Percentiles rank a stretch among this genome's conserved stretches.
These are phyloP conservation scores for Lithospermum erythrorhizon DNA, from an alignment of 257 asterid genomes.

Conservation along the genomic window DNA sequence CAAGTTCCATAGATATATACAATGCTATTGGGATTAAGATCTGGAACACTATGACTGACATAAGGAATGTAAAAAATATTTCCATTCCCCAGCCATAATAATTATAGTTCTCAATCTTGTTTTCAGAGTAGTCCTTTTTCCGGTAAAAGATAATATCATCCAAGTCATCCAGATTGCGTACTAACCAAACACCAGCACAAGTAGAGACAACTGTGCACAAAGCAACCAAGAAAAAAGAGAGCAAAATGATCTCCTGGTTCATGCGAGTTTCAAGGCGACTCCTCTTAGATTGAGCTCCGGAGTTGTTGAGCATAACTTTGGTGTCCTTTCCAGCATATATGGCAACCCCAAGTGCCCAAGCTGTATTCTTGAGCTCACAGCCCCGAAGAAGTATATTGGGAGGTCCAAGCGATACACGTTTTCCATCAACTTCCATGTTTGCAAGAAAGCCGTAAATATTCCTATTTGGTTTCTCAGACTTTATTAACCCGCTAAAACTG, in stretches of 20 bases:
- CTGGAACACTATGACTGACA: constrained; percentile 92
- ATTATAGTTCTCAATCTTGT: constrained; percentile 40
- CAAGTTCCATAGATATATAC: constrained; percentile 97
- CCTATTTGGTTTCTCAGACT: constrained; percentile 93
- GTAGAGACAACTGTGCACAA: constrained; percentile 52
- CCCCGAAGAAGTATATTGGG: constrained; percentile 89
- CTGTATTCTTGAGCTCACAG: constrained; percentile 91
- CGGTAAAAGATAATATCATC: constrained; percentile 65
- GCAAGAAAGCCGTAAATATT: constrained; percentile 91
- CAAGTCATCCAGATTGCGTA: constrained; percentile 57
- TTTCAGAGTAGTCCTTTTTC: constrained; percentile 53
- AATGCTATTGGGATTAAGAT: constrained; percentile 94
- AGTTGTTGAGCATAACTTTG: constrained; percentile 93
- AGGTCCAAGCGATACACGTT: constrained; percentile 88
- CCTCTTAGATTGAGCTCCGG: constrained; percentile 95
- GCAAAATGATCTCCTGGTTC: constrained; percentile 78
- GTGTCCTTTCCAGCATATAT: constrained; percentile 92
- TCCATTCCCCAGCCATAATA: constrained; percentile 89
- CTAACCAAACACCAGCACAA: constrained; percentile 81
- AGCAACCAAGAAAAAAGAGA: constrained; percentile 57
- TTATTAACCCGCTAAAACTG: constrained; percentile 50
- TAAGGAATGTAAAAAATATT: constrained; percentile 77
- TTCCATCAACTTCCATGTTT: constrained; percentile 78
- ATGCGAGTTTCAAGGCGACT: constrained; percentile 82
- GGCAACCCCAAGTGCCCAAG: constrained; percentile 76